Conservation (phyloP, 2,329 filamentous ascomycete species). For the Plenodomus tracheiphilus region DNA sequence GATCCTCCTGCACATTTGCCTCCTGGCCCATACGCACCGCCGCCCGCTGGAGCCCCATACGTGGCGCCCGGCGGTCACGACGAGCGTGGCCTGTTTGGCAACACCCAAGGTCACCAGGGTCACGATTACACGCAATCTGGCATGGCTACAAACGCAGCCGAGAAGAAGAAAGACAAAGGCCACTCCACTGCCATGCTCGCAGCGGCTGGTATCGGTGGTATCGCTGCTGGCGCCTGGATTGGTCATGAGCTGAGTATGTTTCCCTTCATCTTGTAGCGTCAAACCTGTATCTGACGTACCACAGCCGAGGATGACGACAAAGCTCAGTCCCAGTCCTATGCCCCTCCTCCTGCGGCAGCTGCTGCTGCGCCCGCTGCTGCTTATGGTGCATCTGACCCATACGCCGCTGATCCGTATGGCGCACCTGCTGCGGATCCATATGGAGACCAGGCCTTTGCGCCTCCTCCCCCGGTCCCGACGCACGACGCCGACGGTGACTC, state of each 20-base stretch:
- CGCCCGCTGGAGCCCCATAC: conserved; percentile 31
- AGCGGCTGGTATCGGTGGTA: conserved; percentile 60
- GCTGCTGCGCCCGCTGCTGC: conserved; percentile 15
- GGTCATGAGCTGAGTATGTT: conserved; percentile 60
- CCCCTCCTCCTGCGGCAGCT: conserved; percentile 17
- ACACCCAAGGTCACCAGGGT: conserved; percentile 30
- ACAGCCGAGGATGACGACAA: conserved; percentile 41
- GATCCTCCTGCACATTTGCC: conserved; percentile 55
- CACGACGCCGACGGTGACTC: conserved; percentile 49
- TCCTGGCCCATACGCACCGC: conserved; percentile 39
- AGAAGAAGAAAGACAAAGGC: conserved; percentile 49
- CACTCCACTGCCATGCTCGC: conserved; percentile 54
- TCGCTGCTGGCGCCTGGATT: conserved; percentile 63
- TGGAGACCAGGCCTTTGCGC: conserved; percentile 20
- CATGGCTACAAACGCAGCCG: conserved; percentile 27
- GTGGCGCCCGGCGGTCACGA: conserved; percentile 25
- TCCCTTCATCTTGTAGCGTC: background rate
- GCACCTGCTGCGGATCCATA: conserved; percentile 14
- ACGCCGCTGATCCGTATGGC: conserved; percentile 18
- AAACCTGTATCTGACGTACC: conserved; percentile 9
- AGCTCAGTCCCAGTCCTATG: conserved; percentile 13
- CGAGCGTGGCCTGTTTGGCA: conserved; percentile 34
- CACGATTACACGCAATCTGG: conserved; percentile 29
- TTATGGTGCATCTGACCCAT: conserved; percentile 13
- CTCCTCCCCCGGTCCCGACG: conserved; percentile 42